phyloP scores from a whole-genome alignment of 805 yeast species.

The Kodamaea lidongshanica region DNA sequence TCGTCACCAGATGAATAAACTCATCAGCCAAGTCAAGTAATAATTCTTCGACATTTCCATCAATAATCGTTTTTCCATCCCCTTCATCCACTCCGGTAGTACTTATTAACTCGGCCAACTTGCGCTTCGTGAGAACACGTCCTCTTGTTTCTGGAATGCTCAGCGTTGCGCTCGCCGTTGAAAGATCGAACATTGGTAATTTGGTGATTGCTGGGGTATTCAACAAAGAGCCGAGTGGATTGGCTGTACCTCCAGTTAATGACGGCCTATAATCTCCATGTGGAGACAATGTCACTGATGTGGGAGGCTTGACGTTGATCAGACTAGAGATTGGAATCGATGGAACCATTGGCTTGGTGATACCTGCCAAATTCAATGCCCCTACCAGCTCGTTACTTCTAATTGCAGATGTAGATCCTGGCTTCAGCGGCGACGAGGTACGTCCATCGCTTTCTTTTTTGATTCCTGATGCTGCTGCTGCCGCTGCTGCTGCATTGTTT shows the following conservation, averaged over 20 bases:
- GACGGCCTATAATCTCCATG: slow-evolving; percentile 62
- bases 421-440: slow-evolving; percentile 4
- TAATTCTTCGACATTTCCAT: slow-evolving; percentile 93
- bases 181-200: slow-evolving; percentile 74
- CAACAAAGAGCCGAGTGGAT: slow-evolving; percentile 55
- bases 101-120: slow-evolving; percentile 78
- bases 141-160: slow-evolving; percentile 53
- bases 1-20: slow-evolving; percentile 82
- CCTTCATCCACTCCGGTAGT: slow-evolving; percentile 82
- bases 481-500: slow-evolving; percentile 12
- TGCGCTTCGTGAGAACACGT: slow-evolving; percentile 81
- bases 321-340: slow-evolving; percentile 67
- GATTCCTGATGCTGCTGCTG: slow-evolving; percentile 21
- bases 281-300: slow-evolving; percentile 58
- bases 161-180: slow-evolving; percentile 24
- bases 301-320: slow-evolving; percentile 59
- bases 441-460: slow-evolving; percentile 16
- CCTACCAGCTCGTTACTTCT: slow-evolving; percentile 13
- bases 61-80: slow-evolving; percentile 83
- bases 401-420: slow-evolving; percentile 9
- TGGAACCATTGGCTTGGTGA: slow-evolving; percentile 51
- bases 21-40: slow-evolving; percentile 92
- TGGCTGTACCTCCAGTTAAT: slow-evolving; percentile 75
- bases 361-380: slow-evolving; percentile 30
- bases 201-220: slow-evolving; percentile 70